Percentiles rank a stretch among this genome's conserved stretches.
phyloP scores from a whole-genome alignment of 2,329 filamentous ascomycete species.

The Aspergillaceae sp. region DNA sequence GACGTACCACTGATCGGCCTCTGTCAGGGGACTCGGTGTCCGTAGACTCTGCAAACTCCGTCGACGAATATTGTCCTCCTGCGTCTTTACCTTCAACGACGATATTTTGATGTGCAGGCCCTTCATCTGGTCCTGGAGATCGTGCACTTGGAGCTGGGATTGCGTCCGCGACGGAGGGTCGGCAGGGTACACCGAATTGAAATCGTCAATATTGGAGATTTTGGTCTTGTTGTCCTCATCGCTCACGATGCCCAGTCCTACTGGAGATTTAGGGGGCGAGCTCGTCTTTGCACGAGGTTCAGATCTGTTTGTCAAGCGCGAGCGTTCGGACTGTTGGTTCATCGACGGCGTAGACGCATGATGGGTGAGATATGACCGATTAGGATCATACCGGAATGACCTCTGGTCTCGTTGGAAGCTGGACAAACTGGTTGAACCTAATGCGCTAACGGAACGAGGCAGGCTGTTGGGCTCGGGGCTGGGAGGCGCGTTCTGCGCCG shows the following conservation, averaged over 20 bases:
- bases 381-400: conserved; percentile 26
- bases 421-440: conserved; percentile 28
- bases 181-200: conserved; percentile 29
- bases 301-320: conserved; percentile 1
- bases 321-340: conserved; percentile 12
- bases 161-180: conserved; percentile 54
- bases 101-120: conserved; percentile 80
- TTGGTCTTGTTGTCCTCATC: conserved; percentile 17
- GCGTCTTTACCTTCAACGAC: conserved; percentile 65
- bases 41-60: conserved; percentile 68
- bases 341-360: conserved; percentile 32
- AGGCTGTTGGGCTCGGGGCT: conserved; percentile 35
- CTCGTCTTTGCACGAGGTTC: conserved; percentile 6
- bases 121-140: conserved; percentile 75
- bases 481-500: conserved; percentile 18
- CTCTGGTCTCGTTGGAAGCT: conserved; percentile 24
- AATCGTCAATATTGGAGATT: conserved; percentile 22
- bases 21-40: conserved; percentile 69
- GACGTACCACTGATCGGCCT: conserved; percentile 54
- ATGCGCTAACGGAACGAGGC: conserved; percentile 56
- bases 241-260: conserved; percentile 18
- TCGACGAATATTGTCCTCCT: conserved; percentile 68
- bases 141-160: conserved; percentile 64
- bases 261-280: conserved; percentile 14
- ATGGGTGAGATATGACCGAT: conserved; percentile 24